A percentile compares a stretch with the other conserved stretches of the same genome.
Conservation (phyloP, 805 yeast genomes). For the Yarrowia bubula region DNA sequence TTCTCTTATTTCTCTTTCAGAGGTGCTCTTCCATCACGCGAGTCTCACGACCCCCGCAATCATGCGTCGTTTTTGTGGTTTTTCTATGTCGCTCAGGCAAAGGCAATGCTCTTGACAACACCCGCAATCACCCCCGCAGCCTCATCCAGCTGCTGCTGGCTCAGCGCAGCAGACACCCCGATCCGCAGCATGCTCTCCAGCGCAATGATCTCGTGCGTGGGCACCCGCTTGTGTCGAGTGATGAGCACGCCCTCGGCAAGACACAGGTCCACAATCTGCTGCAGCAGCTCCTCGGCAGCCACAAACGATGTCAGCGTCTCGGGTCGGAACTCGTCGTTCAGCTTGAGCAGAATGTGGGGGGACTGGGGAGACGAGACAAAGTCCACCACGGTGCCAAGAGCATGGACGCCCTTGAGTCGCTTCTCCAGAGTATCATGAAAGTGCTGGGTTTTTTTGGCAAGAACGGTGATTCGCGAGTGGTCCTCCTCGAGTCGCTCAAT, state of each 20-base stretch:
- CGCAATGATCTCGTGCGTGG: slow-evolving; percentile 73
- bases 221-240: slow-evolving; percentile 59
- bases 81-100: not conserved
- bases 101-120: not conserved
- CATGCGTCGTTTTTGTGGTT: not conserved
- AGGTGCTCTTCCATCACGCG: not conserved
- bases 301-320: slow-evolving; percentile 32
- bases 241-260: slow-evolving; percentile 57
- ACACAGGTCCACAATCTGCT: slow-evolving; percentile 59
- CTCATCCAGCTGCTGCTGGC: not conserved
- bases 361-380: slow-evolving; percentile 42
- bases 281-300: slow-evolving; percentile 44
- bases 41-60: not conserved
- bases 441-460: slow-evolving; percentile 31
- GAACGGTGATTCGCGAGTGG: slow-evolving; percentile 30
- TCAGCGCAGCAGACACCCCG: slow-evolving; percentile 6
- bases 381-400: not conserved
- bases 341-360: slow-evolving; percentile 66
- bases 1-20: not conserved
- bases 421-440: slow-evolving; percentile 30
- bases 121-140: slow-evolving; percentile 19
- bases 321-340: slow-evolving; percentile 44
- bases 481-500: slow-evolving; percentile 37
- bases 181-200: slow-evolving; percentile 49
- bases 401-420: not conserved